Conservation (phyloP, 306 rosid genomes). For the Castanopsis chinensis region DNA sequence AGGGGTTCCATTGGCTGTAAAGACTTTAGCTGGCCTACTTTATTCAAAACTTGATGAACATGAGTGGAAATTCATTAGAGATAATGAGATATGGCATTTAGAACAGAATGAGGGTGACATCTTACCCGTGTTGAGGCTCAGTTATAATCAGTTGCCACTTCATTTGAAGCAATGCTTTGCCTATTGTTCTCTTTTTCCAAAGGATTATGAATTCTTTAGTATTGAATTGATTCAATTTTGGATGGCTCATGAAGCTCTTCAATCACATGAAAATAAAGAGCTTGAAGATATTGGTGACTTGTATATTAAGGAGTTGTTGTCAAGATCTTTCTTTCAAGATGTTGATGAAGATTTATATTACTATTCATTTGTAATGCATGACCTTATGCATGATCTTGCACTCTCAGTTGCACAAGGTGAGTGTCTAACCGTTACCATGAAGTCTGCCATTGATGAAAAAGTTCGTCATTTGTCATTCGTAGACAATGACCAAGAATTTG, state of each 20-base stretch:
- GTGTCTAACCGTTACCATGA: no score
- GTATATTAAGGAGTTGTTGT: no score
- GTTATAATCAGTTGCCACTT: slow-evolving; percentile 20
- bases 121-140: slow-evolving; percentile 1
- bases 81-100: slow-evolving; percentile 19
- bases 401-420: no score
- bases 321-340: no score
- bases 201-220: background rate
- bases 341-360: no score
- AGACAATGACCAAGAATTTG: no score
- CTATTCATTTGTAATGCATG: no score
- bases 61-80: background rate
- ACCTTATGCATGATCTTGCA: no score
- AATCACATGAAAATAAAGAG: background rate
- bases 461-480: no score
- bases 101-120: background rate
- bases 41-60: background rate
- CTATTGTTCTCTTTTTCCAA: slow-evolving; percentile 1
- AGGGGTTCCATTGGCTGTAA: slow-evolving; percentile 19
- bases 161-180: slow-evolving; percentile 21
- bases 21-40: slow-evolving; percentile 3
- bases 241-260: slow-evolving; percentile 29
- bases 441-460: no score
- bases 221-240: slow-evolving; percentile 1
- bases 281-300: no score